Percentiles rank a stretch among this genome's conserved stretches.
phyloP scores from a whole-genome alignment of 2,329 filamentous ascomycete species.

The Paracamarosporium sp. region DNA sequence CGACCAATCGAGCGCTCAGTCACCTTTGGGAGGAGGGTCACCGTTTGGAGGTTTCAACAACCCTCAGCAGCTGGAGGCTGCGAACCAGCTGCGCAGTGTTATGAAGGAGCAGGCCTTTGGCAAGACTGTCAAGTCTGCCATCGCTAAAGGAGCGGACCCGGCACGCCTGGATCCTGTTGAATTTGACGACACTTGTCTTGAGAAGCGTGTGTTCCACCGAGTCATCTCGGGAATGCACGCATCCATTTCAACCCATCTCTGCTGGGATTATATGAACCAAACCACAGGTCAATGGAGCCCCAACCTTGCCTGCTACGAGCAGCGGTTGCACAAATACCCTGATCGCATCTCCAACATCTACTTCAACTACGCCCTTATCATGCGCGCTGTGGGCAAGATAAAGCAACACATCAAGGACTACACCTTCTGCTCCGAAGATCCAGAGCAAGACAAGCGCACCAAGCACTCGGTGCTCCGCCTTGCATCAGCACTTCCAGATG shows the following conservation, averaged over 20 bases:
- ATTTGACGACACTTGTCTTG: conserved; percentile 88
- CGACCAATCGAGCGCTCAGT: conserved; percentile 43
- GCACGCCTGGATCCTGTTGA: conserved; percentile 72
- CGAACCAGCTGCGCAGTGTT: conserved; percentile 66
- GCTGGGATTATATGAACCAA: conserved; percentile 95
- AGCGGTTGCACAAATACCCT: conserved; percentile 81
- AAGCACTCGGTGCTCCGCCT: conserved; percentile 82
- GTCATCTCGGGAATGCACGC: conserved; percentile 98
- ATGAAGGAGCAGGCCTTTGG: conserved; percentile 66
- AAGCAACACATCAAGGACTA: conserved; percentile 82
- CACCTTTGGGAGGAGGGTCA: conserved; percentile 44
- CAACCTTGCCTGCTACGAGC: conserved; percentile 87
- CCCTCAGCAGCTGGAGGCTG: conserved; percentile 59
- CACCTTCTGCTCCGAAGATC: conserved; percentile 90
- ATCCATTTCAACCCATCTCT: conserved; percentile 94
- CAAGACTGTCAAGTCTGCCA: conserved; percentile 66
- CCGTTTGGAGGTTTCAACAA: conserved; percentile 52
- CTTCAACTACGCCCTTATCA: conserved; percentile 97
- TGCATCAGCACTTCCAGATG: conserved; percentile 71
- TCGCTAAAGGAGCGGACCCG: conserved; percentile 58
- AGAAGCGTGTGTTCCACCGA: conserved; percentile 98
- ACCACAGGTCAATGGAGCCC: conserved; percentile 92
- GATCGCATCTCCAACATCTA: conserved; percentile 97
- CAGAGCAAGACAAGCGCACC: conserved; percentile 77
- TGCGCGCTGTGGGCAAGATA: conserved; percentile 89